phyloP scores from a whole-genome alignment of 495 filamentous ascomycete species.

The Penicillium soppii region DNA sequence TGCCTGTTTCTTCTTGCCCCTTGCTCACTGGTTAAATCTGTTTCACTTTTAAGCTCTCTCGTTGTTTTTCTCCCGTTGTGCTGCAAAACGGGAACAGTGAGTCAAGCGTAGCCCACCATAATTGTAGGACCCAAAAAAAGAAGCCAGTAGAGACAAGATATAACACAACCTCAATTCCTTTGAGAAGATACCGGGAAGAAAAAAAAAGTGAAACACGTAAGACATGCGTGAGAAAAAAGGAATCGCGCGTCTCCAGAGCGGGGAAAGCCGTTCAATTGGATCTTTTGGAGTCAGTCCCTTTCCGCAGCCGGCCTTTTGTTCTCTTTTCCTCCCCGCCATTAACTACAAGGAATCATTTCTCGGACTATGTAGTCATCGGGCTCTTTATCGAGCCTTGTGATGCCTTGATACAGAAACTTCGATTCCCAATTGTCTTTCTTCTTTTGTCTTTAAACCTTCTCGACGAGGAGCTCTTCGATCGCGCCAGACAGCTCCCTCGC shows the following conservation, averaged over 20 bases:
- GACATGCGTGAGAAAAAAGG: conserved; percentile 11
- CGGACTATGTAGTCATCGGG: conserved; percentile 50
- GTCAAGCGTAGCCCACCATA: neutral
- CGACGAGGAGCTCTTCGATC: conserved; percentile 25
- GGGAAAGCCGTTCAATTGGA: conserved; percentile 34
- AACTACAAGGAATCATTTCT: conserved; percentile 21
- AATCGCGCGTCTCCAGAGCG: conserved; percentile 29
- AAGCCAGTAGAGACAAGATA: neutral
- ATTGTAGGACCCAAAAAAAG: neutral
- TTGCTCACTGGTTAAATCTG: neutral
- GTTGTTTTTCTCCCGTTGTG: neutral
- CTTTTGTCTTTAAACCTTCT: conserved; percentile 11
- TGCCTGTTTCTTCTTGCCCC: neutral
- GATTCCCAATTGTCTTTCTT: conserved; percentile 24
- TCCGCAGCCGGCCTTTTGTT: conserved; percentile 35
- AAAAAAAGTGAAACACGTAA: conserved; percentile 4
- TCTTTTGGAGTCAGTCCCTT: conserved; percentile 37
- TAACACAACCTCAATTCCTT: neutral
- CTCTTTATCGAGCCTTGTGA: conserved; percentile 39
- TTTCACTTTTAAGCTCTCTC: neutral
- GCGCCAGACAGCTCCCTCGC: conserved; percentile 29
- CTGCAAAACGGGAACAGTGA: neutral
- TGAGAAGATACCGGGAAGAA: neutral
- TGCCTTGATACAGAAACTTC: conserved; percentile 32
- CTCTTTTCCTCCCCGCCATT: conserved; percentile 34